Evolutionary conservation across 768 basidiomycete genomes (phyloP), one percentile per base, ranked within the genome.

Genomic region (Psilocybe tampanensis): DNA sequence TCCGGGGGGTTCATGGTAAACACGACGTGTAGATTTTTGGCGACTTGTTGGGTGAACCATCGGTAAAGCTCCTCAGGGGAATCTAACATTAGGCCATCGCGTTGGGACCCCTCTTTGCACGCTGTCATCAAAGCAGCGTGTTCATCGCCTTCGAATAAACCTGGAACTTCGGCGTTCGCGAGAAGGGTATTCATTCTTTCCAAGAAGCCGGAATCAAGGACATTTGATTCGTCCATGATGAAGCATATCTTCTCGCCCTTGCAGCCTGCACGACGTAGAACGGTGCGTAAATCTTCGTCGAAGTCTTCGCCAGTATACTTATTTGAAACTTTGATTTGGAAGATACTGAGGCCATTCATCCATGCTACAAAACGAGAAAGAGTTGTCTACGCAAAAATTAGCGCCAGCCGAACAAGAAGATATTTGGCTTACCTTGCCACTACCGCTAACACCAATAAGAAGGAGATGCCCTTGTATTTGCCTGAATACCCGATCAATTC

Each of bases 171-270:
- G n/a, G 97, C 97, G 66, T 99, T 99, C 39, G 97, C 97, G 15
- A 99, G 83, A 13, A 99, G 84, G 0, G 97, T 99, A 72, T 99
- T 99, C 96, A 99, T 98, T n/a, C 97, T 87, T 70, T 99, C 97
- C 61, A 99, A 76, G 82, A 99, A 99, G 44, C 97, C 97, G 12
- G 97, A 96, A 70, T 99, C 97, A 29, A 98, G 88, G 12, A 98
- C 97, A 66, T 99, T 98, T 3, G 97, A 98, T 71, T 99, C 97
- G 72, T 99, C 97, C 97, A 99, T 98, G 76, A 99, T 98, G 81
- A 99, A 99, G 71, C 95, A 98, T 47, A 99, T 90, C 76, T 98
- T 98, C 74, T 99, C 97, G 64, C 95, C 95, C 70, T 98, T 99
- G 79, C 95, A 98, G 6, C 97, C 97, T 7, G 96, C 81, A 33